These are phyloP conservation scores for Alopecurus myosuroides DNA, from an alignment of 176 grass and related monocot genomes.

Conservation along the genomic window DNA sequence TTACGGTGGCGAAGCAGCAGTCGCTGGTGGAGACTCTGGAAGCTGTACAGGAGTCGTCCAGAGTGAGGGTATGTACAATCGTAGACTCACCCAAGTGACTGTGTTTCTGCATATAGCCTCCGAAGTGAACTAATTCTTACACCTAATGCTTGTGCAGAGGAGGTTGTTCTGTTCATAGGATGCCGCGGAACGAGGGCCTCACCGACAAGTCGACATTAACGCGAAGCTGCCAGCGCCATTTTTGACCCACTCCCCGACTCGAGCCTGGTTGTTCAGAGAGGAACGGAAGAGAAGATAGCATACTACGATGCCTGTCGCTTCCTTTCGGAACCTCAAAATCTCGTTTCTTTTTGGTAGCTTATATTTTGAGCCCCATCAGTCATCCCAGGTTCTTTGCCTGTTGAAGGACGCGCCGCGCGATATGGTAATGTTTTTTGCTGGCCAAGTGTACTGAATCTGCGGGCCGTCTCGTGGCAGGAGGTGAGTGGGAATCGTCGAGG, in stretches of 20 bases:
- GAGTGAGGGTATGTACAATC: conserved; percentile 41
- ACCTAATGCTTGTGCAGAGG: conserved; percentile 39
- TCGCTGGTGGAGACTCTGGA: conserved; percentile 62
- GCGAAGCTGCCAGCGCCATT: conserved; percentile 28
- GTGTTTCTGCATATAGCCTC: not conserved
- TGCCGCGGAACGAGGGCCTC: not conserved
- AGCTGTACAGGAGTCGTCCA: conserved; percentile 60
- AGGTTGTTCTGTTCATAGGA: conserved; percentile 71
- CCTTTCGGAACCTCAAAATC: conserved; percentile 22
- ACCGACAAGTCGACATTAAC: conserved; percentile 6
- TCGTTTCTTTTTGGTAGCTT: conserved; percentile 19
- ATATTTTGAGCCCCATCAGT: not conserved
- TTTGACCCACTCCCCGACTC: conserved; percentile 29
- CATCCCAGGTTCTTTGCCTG: not conserved
- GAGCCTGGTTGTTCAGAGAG: not conserved
- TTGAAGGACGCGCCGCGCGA: conserved; percentile 7
- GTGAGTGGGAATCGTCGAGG: not conserved
- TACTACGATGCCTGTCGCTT: not conserved
- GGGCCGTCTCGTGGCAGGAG: not conserved
- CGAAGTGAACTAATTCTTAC: not conserved
- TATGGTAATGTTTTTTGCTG: not conserved
- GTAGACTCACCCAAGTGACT: not conserved
- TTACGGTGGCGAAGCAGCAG: conserved; percentile 47
- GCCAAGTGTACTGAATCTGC: not conserved
- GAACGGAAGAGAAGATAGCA: conserved; percentile 19